Conservation (phyloP, 2,329 filamentous ascomycete species). For the Exophiala sideris region DNA sequence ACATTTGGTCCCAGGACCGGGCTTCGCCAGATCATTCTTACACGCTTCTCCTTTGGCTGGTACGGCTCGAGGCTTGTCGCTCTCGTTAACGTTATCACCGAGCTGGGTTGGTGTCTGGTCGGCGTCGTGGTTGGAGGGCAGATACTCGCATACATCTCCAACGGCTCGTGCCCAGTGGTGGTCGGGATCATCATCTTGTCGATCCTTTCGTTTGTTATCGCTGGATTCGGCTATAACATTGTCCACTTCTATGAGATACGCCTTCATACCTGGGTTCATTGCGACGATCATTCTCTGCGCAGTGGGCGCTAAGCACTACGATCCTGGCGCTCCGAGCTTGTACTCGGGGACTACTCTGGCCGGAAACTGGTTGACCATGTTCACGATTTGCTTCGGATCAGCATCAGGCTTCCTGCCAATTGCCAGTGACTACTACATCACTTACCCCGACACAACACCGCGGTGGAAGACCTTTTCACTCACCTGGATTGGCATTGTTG, state of each 20-base stretch:
- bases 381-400: slow-evolving; percentile 37
- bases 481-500: slow-evolving; percentile 29
- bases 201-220: slow-evolving; percentile 27
- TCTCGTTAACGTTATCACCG: slow-evolving; percentile 51
- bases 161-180: slow-evolving; percentile 27
- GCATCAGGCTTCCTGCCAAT: slow-evolving; percentile 30
- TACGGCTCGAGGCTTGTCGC: slow-evolving; percentile 29
- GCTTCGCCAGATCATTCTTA: slow-evolving; percentile 29
- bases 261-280: slow-evolving; percentile 30
- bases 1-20: slow-evolving; percentile 15
- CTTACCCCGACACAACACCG: slow-evolving; percentile 28
- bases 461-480: slow-evolving; percentile 29
- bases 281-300: slow-evolving; percentile 9
- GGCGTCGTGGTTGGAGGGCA: slow-evolving; percentile 35
- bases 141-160: slow-evolving; percentile 32
- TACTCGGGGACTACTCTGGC: slow-evolving; percentile 10
- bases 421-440: slow-evolving; percentile 30
- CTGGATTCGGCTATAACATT: slow-evolving; percentile 28
- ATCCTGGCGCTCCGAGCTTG: slow-evolving; percentile 5
- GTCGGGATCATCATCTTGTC: slow-evolving; percentile 32
- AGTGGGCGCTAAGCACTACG: slow-evolving; percentile 3
- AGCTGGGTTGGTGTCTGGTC: slow-evolving; percentile 48
- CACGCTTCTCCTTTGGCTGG: slow-evolving; percentile 29
- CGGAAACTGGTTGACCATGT: slow-evolving; percentile 36
- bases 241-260: slow-evolving; percentile 31